Conservation (phyloP, 2,329 filamentous ascomycete species). For the Emergomyces africanus region DNA sequence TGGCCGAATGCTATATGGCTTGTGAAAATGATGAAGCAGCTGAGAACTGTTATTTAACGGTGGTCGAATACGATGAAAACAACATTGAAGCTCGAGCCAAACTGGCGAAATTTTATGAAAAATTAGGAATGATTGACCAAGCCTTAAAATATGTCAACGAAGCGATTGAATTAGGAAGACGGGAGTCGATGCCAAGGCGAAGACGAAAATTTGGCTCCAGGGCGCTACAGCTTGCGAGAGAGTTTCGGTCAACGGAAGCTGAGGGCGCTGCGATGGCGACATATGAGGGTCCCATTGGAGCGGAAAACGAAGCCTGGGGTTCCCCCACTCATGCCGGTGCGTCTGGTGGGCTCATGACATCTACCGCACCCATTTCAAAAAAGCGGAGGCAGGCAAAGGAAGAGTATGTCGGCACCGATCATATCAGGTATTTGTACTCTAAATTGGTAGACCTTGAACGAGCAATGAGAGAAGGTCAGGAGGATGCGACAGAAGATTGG, state of each 20-base stretch:
- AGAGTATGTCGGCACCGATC: conserved; percentile 20
- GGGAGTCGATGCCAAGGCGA: conserved; percentile 21
- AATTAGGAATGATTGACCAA: conserved; percentile 56
- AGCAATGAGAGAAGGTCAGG: conserved; percentile 37
- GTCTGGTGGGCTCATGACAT: conserved; percentile 11
- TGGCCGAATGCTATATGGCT: conserved; percentile 52
- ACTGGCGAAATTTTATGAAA: conserved; percentile 75
- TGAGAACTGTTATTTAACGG: conserved; percentile 62
- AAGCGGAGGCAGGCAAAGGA: conserved; percentile 16
- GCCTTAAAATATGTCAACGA: conserved; percentile 67
- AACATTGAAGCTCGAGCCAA: conserved; percentile 66
- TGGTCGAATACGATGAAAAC: conserved; percentile 57
- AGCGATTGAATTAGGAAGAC: conserved; percentile 51
- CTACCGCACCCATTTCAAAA: conserved; percentile 8
- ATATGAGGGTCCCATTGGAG: background rate
- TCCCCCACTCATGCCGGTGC: conserved; percentile 1
- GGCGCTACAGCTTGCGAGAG: conserved; percentile 28
- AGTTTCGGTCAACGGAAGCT: conserved; percentile 21
- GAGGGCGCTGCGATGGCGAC: conserved; percentile 12
- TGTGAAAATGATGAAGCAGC: conserved; percentile 54
- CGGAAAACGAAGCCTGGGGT: background rate
- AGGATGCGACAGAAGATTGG: conserved; percentile 42
- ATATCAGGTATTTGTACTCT: conserved; percentile 32
- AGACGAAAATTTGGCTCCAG: conserved; percentile 22
- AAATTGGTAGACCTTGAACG: conserved; percentile 37